A percentile compares a stretch with the other conserved stretches of the same genome.
Evolutionary conservation across 306 rosid species (phyloP).

Genomic region (Albizia julibrissin): DNA sequence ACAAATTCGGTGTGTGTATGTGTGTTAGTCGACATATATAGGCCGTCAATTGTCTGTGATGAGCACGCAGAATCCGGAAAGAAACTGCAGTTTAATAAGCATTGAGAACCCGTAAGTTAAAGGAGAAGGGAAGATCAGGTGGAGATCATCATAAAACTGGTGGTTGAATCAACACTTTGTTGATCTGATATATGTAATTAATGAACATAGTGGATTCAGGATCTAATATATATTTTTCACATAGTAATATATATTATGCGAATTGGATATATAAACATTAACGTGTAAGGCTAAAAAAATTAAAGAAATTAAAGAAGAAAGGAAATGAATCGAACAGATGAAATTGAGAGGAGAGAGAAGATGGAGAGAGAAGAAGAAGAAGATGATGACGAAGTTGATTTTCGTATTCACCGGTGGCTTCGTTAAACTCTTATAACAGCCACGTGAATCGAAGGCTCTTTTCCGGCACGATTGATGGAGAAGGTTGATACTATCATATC

Average conservation of each 20-base stretch:
- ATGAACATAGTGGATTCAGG: slow-evolving; percentile 20
- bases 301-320: neutral
- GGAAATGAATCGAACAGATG: neutral
- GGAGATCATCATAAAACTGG: neutral
- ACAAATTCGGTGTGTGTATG: no score
- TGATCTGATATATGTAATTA: slow-evolving; percentile 14
- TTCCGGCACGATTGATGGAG: neutral
- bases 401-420: neutral
- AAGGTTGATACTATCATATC: neutral
- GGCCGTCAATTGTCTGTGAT: neutral
- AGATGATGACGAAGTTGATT: neutral
- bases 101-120: neutral
- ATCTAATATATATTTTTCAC: slow-evolving; percentile 11
- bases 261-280: slow-evolving; percentile 1
- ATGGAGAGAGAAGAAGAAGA: neutral
- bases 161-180: neutral
- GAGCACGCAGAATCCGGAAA: neutral
- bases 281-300: neutral
- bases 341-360: neutral
- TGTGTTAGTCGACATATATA: neutral
- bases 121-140: neutral
- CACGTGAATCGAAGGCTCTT: neutral
- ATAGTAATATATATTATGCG: neutral
- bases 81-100: neutral
- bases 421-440: neutral